phyloP scores from a whole-genome alignment of 805 yeast species.

The Myxozyma vanderwaltii region DNA sequence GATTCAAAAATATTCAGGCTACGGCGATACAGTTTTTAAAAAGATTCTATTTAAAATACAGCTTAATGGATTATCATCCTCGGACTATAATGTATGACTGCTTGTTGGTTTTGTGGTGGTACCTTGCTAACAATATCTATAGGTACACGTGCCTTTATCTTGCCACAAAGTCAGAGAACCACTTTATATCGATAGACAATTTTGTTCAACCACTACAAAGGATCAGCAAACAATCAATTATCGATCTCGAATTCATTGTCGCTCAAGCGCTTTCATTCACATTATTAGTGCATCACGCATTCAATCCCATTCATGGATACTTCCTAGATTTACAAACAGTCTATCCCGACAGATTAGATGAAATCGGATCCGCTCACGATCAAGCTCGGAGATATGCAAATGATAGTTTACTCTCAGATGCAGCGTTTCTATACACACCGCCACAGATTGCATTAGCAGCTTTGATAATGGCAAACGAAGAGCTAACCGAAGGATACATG shows the following conservation, averaged over 20 bases:
- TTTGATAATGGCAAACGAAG: constrained; percentile 65
- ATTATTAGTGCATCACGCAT: constrained; percentile 83
- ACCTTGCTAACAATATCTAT: background rate
- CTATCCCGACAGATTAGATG: constrained; percentile 47
- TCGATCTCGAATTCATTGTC: constrained; percentile 77
- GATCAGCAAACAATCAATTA: constrained; percentile 61
- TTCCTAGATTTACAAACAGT: constrained; percentile 81
- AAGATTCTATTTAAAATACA: constrained; percentile 75
- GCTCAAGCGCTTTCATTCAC: constrained; percentile 77
- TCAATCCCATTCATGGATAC: constrained; percentile 88
- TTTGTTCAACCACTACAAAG: constrained; percentile 73
- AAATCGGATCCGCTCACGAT: constrained; percentile 57
- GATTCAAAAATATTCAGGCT: constrained; percentile 44
- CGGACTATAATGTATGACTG: constrained; percentile 60
- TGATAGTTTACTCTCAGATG: constrained; percentile 76
- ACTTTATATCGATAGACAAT: constrained; percentile 79
- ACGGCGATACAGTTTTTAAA: constrained; percentile 83
- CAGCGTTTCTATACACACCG: constrained; percentile 77
- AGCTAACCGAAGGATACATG: constrained; percentile 66
- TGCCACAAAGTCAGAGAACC: constrained; percentile 92
- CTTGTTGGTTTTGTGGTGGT: background rate
- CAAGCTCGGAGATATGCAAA: constrained; percentile 64
- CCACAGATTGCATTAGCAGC: constrained; percentile 95
- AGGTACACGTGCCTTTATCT: constrained; percentile 76
- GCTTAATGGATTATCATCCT: constrained; percentile 88